These are phyloP conservation scores for Austropuccinia psidii DNA, from an alignment of 1,284 basidiomycete genomes.

Conservation along the genomic window DNA sequence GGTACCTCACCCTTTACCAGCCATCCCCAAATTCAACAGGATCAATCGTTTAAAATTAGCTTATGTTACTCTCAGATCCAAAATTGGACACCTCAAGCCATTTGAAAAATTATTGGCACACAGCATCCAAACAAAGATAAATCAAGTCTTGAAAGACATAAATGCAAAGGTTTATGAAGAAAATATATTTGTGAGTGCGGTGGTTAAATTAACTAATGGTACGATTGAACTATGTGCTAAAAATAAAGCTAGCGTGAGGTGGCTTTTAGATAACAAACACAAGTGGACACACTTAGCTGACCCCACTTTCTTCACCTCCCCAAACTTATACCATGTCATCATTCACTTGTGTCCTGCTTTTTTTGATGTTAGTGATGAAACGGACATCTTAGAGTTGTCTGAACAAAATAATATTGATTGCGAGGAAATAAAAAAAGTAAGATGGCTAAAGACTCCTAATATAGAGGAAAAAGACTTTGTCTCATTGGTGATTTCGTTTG, in stretches of 20 bases:
- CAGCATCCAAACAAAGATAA: too few relatives aligned
- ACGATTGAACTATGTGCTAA: too few relatives aligned
- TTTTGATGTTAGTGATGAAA: not conserved
- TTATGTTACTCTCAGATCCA: too few relatives aligned
- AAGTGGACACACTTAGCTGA: not conserved
- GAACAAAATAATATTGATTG: not conserved
- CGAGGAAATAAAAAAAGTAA: not conserved
- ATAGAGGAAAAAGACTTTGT: not conserved
- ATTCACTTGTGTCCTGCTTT: not conserved
- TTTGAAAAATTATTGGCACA: too few relatives aligned
- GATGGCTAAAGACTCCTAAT: not conserved
- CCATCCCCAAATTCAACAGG: too few relatives aligned
- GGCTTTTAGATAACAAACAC: not conserved
- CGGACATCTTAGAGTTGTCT: not conserved
- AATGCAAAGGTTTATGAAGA: too few relatives aligned
- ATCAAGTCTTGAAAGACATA: too few relatives aligned
- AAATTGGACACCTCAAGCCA: too few relatives aligned
- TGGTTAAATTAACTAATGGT: too few relatives aligned
- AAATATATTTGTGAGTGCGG: too few relatives aligned
- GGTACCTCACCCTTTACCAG: too few relatives aligned
- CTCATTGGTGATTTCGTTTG: not conserved
- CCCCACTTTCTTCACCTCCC: not conserved
- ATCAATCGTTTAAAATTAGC: too few relatives aligned
- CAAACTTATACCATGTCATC: not conserved
- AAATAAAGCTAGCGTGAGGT: not conserved